Base-by-base conservation (phyloP, 192 early-diverging fungal genomes). In the Linnemannia zychae region DNA sequence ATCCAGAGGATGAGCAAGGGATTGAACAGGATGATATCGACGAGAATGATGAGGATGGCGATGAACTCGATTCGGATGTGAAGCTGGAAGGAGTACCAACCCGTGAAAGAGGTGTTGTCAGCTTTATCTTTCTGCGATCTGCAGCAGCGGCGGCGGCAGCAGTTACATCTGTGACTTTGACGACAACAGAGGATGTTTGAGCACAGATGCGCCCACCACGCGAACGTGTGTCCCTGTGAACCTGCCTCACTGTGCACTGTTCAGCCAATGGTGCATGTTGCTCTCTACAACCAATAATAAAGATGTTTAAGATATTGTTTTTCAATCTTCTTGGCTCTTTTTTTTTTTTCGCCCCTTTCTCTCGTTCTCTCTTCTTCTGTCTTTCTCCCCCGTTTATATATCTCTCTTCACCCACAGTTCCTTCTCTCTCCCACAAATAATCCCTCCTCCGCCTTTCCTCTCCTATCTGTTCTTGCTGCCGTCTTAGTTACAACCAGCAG, bases 121-220 rank as follows among this genome's bases (percentile, higher is more conserved):
- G 68, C 2, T 82, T 82, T 72, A 60, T 82, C 24, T 82, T 82
- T 57, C 34, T 74, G 47, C 73, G 52, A 38, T 63, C 57, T 63
- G 57, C 28, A 18, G 49, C 47, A 15, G 47, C 47, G 9, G 47
- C 47, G 15, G 49, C 20, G 18, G 52, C 20, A 22, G 52, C 20
- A 7, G 52, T 22, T 63, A 4, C 28, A 63, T 31, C 57, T 15
- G 11, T 11, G 28, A 63, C 28, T 49, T 49, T 49, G 48, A 22
- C 52, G 9, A 12, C 11, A 4, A 28, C 11, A 31, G 57, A 13
- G n/a, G 28, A 63, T 31, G 11, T 1, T 15, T 63, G 57, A 63
- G 11, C 15, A 12, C 40, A 44, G 40, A 6, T 31, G 9, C 28
- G 1, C 11, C n/a, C 13, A 12, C 4, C 28, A 20, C 4, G 20